phyloP scores from a whole-genome alignment of 2,329 filamentous ascomycete genomes.

The Alternaria gansuensis region DNA sequence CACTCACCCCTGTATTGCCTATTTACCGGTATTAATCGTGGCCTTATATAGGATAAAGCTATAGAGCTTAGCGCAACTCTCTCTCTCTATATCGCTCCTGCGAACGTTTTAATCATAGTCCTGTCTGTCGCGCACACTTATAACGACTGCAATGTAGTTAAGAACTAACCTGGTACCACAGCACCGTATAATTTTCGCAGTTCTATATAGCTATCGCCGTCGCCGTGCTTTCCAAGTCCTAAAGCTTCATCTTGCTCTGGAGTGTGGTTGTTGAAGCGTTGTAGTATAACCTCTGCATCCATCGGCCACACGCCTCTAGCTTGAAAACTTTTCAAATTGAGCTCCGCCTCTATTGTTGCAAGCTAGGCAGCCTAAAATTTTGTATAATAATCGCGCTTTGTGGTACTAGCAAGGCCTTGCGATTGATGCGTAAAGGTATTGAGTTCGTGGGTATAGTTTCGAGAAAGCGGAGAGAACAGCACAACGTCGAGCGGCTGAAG shows the following conservation, averaged over 20 bases:
- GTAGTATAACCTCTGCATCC: neutral
- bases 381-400: neutral
- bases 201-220: neutral
- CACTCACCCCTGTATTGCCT: too few species aligned
- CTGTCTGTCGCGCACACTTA: too few species aligned
- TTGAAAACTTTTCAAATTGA: neutral
- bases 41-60: too few species aligned
- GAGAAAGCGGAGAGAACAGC: neutral
- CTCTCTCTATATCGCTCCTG: too few species aligned
- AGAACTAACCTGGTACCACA: neutral
- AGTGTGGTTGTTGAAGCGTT: neutral
- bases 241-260: neutral
- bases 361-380: slow-evolving; percentile 4
- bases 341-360: neutral
- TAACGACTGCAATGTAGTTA: too few species aligned
- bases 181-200: neutral
- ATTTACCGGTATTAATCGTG: too few species aligned
- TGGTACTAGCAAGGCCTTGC: neutral
- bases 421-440: neutral
- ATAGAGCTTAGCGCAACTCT: too few species aligned
- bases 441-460: neutral
- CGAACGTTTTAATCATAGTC: too few species aligned
- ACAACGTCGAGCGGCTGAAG: slow-evolving; percentile 3
- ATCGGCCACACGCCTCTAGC: slow-evolving; percentile 4
- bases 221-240: neutral